Base-by-base conservation (phyloP, 2,329 filamentous ascomycete species). In the Aspergillus uvarum region DNA sequence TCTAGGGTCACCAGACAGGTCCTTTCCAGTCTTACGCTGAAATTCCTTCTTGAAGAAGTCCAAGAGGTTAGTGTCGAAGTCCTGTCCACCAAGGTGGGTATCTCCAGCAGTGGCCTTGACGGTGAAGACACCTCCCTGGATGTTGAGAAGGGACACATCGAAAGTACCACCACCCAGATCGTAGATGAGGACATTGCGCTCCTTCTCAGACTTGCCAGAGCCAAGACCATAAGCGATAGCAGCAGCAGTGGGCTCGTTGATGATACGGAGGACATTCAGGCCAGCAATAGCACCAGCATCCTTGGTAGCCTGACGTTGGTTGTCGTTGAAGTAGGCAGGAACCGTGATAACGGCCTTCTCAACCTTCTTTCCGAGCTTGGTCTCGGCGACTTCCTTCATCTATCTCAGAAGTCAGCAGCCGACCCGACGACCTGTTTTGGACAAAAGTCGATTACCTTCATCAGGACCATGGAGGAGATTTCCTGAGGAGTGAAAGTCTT, bases 321-420 rank as follows among this genome's bases (percentile, higher is more conserved):
- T 96, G 88, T 99, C 95, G 87, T 98, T 98, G 91, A 99, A 99
- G 87, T 99, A 99, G 77, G 95, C 95, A 60, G 95, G 95, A 61
- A 98, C 95, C 65, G 95, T 99, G 81, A 99, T 93, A 79, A 99
- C 95, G 67, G 95, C 95, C 88, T 98, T 98, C 83, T 95, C 89
- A 74, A 98, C 93, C 85, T 95, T 96, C 89, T 96, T 96, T 81
- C 92, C 95, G 73, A 99, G 88, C 87, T 99, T 98, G 81, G 85
- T 86, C 86, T 99, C 95, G 74, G 95, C 95, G 78, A 97, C 92
- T 83, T 99, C 95, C 87, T 96, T 96, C 94, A 98, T 97, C 94
- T 96, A 56, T 63, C 48, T 14, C 24, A 19, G 4, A 12, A 5
- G 47, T 69, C 44, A 67, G 74, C 70, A 69, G 53, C 54, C 26